Evolutionary conservation across 768 basidiomycete species (phyloP), one percentile per base, ranked within the genome.

Genomic region (Psilocybe cyanescens): DNA sequence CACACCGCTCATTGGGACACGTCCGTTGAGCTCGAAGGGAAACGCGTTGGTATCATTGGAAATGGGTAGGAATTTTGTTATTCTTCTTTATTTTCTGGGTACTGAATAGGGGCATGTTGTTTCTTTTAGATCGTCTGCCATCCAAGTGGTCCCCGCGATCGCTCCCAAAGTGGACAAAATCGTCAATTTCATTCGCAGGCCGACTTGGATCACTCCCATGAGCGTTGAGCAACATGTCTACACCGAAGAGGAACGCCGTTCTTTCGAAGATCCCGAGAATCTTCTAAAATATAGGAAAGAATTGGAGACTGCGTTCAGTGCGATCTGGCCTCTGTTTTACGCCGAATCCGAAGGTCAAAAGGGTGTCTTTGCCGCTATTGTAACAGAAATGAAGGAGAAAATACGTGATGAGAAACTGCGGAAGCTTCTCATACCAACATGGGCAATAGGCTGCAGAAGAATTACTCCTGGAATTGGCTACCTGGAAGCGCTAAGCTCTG

Each of bases 241-340:
- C 59, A 67, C 75, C 4, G 74, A 78, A 3, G 78, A 80, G 39
- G 83, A 85, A 65, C 76, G 73, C 47, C 66, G 69, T 12, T 63
- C 65, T 8, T 81, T 85, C 65, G 71, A 71, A 24, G 72, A 83
- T 57, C 74, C 77, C 0, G 69, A 64, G 44, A 79, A 75, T 48
- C 81, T 77, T 60, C 71, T 78, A 46, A 67, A 72, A 50, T 82
- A 85, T 67, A 71, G 81, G 11, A 79, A 79, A 37, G 69, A 67
- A 30, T 60, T 83, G 3, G 81, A 85, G 60, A 64, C 59, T 0
- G 68, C 70, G 2, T 68, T 80, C n/a, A 84, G 81, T 60, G 70
- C 71, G 17, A 17, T 78, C 16, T 72, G 69, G 57, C 50, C 62
- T 0, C 59, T 76, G 55, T 70, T 71, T 19, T 65, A 80, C 14